A percentile compares a stretch with the other conserved stretches of the same genome.
Evolutionary conservation across 73 alveolate genomes (phyloP).

Genomic region (Halteria grandinella): DNA sequence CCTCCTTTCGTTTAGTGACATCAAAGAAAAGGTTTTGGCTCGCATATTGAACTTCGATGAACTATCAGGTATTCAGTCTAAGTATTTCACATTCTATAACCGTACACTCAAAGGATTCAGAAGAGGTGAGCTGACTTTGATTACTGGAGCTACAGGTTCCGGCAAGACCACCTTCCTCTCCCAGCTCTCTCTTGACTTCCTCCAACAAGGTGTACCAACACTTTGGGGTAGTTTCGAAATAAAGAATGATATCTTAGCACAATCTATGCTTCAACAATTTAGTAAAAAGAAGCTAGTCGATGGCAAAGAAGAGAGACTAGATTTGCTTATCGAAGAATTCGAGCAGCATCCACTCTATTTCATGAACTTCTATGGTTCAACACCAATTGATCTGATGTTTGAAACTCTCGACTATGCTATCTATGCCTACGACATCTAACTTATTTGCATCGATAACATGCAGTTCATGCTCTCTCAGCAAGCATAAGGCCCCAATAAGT

Average conservation of each 20-base stretch:
- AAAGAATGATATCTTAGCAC: conserved; percentile 78
- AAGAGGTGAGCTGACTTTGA: conserved; percentile 85
- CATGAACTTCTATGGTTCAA: conserved; percentile 90
- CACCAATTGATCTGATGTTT: conserved; percentile 68
- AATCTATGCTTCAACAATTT: conserved; percentile 70
- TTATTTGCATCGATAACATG: conserved; percentile 84
- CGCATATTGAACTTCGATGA: conserved; percentile 56
- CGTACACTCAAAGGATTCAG: conserved; percentile 81
- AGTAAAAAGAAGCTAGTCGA: conserved; percentile 58
- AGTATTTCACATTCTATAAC: conserved; percentile 72
- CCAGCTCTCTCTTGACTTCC: conserved; percentile 81
- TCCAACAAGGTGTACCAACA: conserved; percentile 78
- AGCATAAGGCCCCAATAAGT: conserved; percentile 75
- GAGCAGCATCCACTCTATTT: conserved; percentile 76
- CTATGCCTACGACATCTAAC: conserved; percentile 80
- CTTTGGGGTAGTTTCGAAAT: conserved; percentile 95
- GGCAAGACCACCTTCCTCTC: conserved; percentile 92
- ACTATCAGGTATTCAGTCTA: conserved; percentile 65
- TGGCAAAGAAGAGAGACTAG: conserved; percentile 44
- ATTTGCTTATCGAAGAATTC: conserved; percentile 51
- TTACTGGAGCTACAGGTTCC: conserved; percentile 94
- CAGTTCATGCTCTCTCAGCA: conserved; percentile 89
- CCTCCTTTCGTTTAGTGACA: conserved; percentile 64
- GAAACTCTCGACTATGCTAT: conserved; percentile 88
- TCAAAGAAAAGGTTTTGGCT: conserved; percentile 53